Conservation (phyloP, 768 basidiomycete species). For the Russula brevipes region DNA sequence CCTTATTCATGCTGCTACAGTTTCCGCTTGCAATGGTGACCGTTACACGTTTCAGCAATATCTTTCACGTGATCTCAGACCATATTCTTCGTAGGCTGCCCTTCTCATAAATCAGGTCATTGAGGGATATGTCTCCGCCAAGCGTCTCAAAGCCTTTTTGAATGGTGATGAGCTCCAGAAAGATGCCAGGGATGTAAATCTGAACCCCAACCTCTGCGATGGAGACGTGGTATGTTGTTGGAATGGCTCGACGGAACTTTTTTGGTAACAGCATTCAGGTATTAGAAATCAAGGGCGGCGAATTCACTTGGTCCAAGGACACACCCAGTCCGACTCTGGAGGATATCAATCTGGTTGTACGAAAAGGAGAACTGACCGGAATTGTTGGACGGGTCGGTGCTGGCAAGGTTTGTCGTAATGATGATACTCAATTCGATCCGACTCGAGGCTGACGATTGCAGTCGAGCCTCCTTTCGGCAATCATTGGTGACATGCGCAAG, state of each 20-base stretch:
- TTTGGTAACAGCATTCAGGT: slow-evolving; percentile 36
- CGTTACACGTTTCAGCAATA: background rate
- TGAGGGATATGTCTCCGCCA: slow-evolving; percentile 79
- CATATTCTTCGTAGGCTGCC: slow-evolving; percentile 44
- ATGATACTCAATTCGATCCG: slow-evolving; percentile 5
- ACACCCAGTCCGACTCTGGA: slow-evolving; percentile 60
- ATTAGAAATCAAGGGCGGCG: slow-evolving; percentile 65
- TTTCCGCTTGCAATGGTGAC: slow-evolving; percentile 82
- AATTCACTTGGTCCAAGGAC: slow-evolving; percentile 74
- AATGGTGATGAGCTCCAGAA: slow-evolving; percentile 72
- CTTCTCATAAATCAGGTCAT: slow-evolving; percentile 77
- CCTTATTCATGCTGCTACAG: slow-evolving; percentile 79
- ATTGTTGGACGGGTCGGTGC: slow-evolving; percentile 86
- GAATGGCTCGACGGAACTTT: background rate
- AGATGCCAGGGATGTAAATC: slow-evolving; percentile 60
- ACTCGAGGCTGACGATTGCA: slow-evolving; percentile 28
- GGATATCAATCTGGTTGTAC: slow-evolving; percentile 66
- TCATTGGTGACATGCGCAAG: slow-evolving; percentile 83
- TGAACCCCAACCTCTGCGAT: slow-evolving; percentile 37
- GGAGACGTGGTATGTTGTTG: slow-evolving; percentile 52
- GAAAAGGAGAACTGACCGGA: slow-evolving; percentile 81
- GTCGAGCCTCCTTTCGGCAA: slow-evolving; percentile 72
- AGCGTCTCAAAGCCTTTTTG: slow-evolving; percentile 72
- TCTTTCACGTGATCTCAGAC: background rate
- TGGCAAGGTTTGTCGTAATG: slow-evolving; percentile 60